These are phyloP conservation scores for Erythrophleum ivorense DNA, from an alignment of 331 rosid genomes.

Conservation along the genomic window DNA sequence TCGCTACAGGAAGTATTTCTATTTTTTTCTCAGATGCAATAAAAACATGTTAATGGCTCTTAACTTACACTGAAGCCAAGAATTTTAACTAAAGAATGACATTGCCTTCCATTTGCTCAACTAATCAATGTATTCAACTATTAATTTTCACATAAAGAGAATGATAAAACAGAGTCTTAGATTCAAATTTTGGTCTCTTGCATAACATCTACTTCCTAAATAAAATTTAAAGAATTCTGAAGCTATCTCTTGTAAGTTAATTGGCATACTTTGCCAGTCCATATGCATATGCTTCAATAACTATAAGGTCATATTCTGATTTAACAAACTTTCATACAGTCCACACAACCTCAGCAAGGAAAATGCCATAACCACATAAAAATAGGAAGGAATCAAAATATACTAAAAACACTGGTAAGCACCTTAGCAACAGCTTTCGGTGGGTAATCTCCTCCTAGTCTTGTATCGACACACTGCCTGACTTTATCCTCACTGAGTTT, in stretches of 20 bases:
- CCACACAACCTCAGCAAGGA: conserved; percentile 20
- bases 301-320: conserved; percentile 7
- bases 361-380: neutral
- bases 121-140: conserved; percentile 1
- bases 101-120: conserved; percentile 29
- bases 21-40: neutral
- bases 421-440: conserved; percentile 96
- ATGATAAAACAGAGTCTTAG: neutral
- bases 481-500: conserved; percentile 93
- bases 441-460: conserved; percentile 79
- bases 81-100: conserved; percentile 16
- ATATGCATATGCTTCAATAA: neutral
- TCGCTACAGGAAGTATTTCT: conserved; percentile 11
- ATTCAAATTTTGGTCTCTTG: conserved; percentile 8
- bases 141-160: neutral
- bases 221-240: neutral
- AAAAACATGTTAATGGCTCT: neutral
- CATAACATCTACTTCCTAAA: conserved; percentile 3
- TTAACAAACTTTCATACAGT: conserved; percentile 9
- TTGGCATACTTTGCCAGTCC: conserved; percentile 18
- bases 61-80: neutral
- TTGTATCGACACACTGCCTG: conserved; percentile 78
- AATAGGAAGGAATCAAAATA: neutral
- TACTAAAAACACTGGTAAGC: conserved; percentile 19
- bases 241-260: conserved; percentile 13